Conservation (phyloP, 805 yeast genomes). For the Myxozyma neotropica region DNA sequence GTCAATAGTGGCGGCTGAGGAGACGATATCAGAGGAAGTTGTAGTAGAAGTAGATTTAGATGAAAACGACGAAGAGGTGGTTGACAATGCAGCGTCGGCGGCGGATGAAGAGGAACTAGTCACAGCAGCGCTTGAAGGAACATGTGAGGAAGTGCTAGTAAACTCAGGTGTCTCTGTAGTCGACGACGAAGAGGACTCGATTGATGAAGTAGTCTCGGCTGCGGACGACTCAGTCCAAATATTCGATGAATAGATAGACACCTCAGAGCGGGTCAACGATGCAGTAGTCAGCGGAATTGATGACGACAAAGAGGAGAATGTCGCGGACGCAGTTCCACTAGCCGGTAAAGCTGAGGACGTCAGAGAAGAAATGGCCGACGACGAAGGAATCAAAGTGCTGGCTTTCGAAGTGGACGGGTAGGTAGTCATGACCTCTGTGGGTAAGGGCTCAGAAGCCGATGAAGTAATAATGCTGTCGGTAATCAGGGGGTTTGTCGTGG, state of each 20-base stretch:
- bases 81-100: too few relatives aligned
- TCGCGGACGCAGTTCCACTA: background rate
- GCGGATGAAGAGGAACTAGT: too few relatives aligned
- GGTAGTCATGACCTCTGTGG: conserved; percentile 1
- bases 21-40: too few relatives aligned
- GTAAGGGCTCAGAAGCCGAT: background rate
- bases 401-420: conserved; percentile 4
- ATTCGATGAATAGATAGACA: background rate
- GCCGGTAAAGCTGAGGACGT: background rate
- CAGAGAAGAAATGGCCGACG: background rate
- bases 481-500: conserved; percentile 13
- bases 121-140: too few relatives aligned
- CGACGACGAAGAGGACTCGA: background rate
- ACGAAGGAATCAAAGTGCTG: background rate
- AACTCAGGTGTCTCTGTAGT: background rate
- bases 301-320: background rate
- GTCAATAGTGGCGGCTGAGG: conserved; percentile 4
- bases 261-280: background rate
- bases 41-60: too few relatives aligned
- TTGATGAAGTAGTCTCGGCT: background rate
- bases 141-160: background rate
- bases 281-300: background rate
- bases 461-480: conserved; percentile 2
- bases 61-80: too few relatives aligned
- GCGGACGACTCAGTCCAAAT: background rate